Percentiles rank a stretch among this genome's conserved stretches.
phyloP scores from a whole-genome alignment of 441 rosid genomes.

The Arabidopsis hybrid region DNA sequence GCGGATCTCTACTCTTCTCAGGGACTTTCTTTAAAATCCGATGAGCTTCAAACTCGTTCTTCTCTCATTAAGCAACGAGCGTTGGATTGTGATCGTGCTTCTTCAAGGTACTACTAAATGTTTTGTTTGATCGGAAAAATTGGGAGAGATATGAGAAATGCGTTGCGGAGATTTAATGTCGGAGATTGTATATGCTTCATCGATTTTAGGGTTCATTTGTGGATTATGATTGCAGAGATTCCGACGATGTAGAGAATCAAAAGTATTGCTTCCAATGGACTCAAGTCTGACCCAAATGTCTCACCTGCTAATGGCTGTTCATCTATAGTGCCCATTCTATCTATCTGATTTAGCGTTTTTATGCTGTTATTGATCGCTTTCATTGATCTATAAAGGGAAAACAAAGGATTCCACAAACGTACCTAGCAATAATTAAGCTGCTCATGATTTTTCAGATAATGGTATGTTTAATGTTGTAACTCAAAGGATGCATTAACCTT shows the following conservation, averaged over 20 bases:
- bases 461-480: constrained; percentile 48
- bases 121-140: neutral
- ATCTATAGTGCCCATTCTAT: neutral
- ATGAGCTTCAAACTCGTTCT: constrained; percentile 66
- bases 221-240: constrained; percentile 41
- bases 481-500: too few species aligned
- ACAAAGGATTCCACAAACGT: constrained; percentile 37
- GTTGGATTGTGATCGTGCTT: constrained; percentile 30
- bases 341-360: neutral
- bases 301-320: constrained; percentile 19
- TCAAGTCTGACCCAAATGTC: constrained; percentile 14
- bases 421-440: constrained; percentile 35
- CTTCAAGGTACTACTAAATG: constrained; percentile 44
- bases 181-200: constrained; percentile 7
- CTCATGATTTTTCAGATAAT: constrained; percentile 63
- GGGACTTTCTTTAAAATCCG: constrained; percentile 81
- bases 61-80: constrained; percentile 56
- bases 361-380: constrained; percentile 17
- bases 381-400: constrained; percentile 44
- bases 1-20: constrained; percentile 72
- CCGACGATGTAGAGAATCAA: constrained; percentile 35
- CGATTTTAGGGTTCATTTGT: constrained; percentile 10
- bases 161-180: too few species aligned
- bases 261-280: constrained; percentile 26
- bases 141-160: constrained; percentile 7